Conservation (phyloP, 2,329 filamentous ascomycete genomes). For the Botrytis hyacinthi region DNA sequence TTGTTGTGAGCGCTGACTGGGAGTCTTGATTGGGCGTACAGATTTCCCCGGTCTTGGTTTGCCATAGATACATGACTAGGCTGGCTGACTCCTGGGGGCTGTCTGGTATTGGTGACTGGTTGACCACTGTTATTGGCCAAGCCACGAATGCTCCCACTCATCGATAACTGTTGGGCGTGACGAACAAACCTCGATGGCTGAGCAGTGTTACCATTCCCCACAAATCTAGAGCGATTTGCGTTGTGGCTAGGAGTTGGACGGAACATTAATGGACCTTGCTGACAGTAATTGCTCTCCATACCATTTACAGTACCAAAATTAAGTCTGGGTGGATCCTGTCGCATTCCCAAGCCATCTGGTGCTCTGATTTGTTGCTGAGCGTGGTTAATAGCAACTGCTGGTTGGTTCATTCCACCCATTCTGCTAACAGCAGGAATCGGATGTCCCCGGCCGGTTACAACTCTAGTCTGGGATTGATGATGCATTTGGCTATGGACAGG, state of each 20-base stretch:
- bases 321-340: background rate
- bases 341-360: fast-evolving
- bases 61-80: no score
- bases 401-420: background rate
- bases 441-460: no score
- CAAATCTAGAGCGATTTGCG: fast-evolving
- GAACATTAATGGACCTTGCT: no score
- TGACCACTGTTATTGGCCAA: background rate
- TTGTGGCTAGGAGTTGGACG: no score
- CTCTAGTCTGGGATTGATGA: background rate
- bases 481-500: fast-evolving
- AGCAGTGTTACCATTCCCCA: no score
- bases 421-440: fast-evolving
- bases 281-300: background rate
- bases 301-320: background rate
- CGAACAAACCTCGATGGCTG: no score
- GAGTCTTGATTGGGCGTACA: background rate
- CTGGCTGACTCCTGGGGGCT: background rate
- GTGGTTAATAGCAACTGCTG: fast-evolving
- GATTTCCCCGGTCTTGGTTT: fast-evolving
- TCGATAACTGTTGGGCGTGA: no score
- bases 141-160: background rate
- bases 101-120: fast-evolving
- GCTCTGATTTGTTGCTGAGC: background rate
- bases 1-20: fast-evolving